Evolutionary conservation across 768 basidiomycete genomes (phyloP).

Genomic region (Pleurotus cornucopiae): DNA sequence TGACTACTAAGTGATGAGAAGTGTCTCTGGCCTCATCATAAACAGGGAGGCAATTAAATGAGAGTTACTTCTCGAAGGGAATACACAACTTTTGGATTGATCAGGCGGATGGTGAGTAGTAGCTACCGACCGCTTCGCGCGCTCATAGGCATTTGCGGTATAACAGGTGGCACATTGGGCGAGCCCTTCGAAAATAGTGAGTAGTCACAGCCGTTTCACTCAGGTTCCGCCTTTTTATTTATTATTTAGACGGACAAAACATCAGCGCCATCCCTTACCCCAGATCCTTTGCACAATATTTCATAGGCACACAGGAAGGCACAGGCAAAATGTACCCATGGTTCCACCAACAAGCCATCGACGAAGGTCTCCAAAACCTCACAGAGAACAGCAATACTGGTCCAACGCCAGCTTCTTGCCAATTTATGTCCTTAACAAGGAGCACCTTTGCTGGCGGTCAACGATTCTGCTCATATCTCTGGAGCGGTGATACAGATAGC

Average conservation of each 20-base stretch:
- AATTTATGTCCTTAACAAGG: constrained; percentile 29
- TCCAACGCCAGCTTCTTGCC: constrained; percentile 18
- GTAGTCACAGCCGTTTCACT: not conserved
- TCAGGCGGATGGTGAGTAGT: constrained; percentile 27
- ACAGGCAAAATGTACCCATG: constrained; percentile 33
- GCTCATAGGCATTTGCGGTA: no score
- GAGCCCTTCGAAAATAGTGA: constrained; percentile 31
- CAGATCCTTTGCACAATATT: constrained; percentile 29
- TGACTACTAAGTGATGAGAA: no score
- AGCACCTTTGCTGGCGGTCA: constrained; percentile 33
- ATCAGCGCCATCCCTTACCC: constrained; percentile 27
- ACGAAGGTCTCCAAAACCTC: constrained; percentile 29
- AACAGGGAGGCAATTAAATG: constrained; percentile 28
- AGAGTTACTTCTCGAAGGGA: constrained; percentile 31
- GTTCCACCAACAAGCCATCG: constrained; percentile 33
- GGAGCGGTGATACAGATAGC: constrained; percentile 31
- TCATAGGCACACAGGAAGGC: constrained; percentile 30
- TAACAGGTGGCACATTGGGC: constrained; percentile 28
- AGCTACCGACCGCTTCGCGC: not conserved
- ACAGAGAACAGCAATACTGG: constrained; percentile 15
- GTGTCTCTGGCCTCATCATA: not conserved
- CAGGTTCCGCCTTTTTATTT: no score
- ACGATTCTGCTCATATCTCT: constrained; percentile 32
- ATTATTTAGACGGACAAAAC: constrained; percentile 22
- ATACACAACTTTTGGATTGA: constrained; percentile 36